Evolutionary conservation across 1,284 basidiomycete species (phyloP), one percentile per base, ranked within the genome.

Genomic region (Rhodotorula sp.): DNA sequence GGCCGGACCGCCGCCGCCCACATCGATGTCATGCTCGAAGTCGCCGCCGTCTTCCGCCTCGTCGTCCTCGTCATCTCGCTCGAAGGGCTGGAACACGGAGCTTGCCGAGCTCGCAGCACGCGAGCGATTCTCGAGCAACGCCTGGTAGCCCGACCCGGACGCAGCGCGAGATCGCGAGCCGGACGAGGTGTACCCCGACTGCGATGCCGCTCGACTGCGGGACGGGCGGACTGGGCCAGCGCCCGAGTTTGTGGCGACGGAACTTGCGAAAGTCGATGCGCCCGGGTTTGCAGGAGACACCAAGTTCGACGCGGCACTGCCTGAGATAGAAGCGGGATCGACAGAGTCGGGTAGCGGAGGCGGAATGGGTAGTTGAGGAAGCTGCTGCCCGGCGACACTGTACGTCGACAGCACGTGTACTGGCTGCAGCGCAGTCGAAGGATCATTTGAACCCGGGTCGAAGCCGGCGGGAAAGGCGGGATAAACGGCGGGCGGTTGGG

Each of bases 81-180:
- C 74, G 66, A 63, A 67, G 16, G 65, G 52, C 19, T 69, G 70
- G 41, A 64, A 76, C 7, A 71, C 73, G 27, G 73, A 74, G 57
- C 70, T 72, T 7, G 75, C 75, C 9, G 75, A 71, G 46, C 67
- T 70, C 7, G 75, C 75, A 0, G 73, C 71, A 9, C 75, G 66
- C 9, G 73, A 74, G 5, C 75, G 68, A 17, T 60, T 68, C 59
- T 76, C 75, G 64, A 74, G 67, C 3, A 76, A 60, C n/a, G 61
- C 66, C 44, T 76, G 75, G 50, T 74, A 76, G 10, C 75, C 75
- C 13, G 75, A 76, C 3, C 75, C 75, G 4, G 73, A 74, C 8
- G 75, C 73, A 1, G 75, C 75, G 41, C 75, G 68, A 10, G 75
- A 76, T 1, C 75, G 66, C 19, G 75, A 76, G 16, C 75, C 75